These are phyloP conservation scores for Serendipita sp. DNA, from an alignment of 768 basidiomycete genomes.

Conservation along the genomic window DNA sequence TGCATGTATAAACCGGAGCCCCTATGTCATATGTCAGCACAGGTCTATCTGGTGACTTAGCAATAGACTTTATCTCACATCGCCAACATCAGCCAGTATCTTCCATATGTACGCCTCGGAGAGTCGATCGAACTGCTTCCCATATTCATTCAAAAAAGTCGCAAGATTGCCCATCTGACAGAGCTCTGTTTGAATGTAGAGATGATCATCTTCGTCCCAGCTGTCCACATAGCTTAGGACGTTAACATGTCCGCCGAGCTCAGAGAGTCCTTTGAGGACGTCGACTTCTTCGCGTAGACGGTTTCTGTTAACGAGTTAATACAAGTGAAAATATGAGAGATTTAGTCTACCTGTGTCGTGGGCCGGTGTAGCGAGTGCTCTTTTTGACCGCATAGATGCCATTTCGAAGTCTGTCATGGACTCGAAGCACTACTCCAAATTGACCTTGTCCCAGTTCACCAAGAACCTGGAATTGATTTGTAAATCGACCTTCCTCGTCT, in stretches of 20 bases:
- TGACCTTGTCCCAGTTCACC: constrained; percentile 2
- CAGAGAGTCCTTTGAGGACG: constrained; percentile 58
- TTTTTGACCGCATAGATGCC: not conserved
- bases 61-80: constrained; percentile 35
- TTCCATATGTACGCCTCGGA: constrained; percentile 96
- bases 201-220: constrained; percentile 81
- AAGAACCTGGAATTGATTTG: constrained; percentile 1
- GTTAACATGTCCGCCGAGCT: constrained; percentile 47
- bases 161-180: constrained; percentile 87
- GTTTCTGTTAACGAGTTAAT: constrained; percentile 13
- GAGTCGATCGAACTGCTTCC: constrained; percentile 61
- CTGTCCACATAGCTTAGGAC: constrained; percentile 81
- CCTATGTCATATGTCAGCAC: constrained; percentile 25
- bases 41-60: not conserved
- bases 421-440: not conserved
- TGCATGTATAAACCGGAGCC: constrained; percentile 77
- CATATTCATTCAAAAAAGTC: constrained; percentile 82
- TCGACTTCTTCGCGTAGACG: constrained; percentile 92
- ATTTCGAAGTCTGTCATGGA: not conserved
- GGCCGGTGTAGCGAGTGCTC: not conserved
- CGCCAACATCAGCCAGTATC: constrained; percentile 75
- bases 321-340: not conserved
- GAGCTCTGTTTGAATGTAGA: constrained; percentile 89
- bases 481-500: constrained; percentile 1
- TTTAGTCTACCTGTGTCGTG: not conserved